Evolutionary conservation across 805 yeast genomes (phyloP).

Genomic region (Ogataea ramenticola): DNA sequence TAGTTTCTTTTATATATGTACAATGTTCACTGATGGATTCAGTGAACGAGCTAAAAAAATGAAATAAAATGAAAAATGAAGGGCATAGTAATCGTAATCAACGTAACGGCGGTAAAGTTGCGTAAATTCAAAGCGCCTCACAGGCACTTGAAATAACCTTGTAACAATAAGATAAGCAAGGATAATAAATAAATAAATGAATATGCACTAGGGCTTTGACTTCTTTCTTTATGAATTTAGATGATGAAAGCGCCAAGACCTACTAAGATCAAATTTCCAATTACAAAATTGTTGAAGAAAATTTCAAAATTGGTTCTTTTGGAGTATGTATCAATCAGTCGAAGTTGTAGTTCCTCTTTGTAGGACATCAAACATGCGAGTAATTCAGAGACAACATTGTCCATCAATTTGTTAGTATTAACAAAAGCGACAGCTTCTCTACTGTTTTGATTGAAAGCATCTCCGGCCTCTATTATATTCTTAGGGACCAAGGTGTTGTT

Average conservation of each 20-base stretch:
- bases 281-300: slow-evolving; percentile 30
- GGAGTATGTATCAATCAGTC: slow-evolving; percentile 22
- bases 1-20: not conserved
- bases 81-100: not conserved
- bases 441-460: slow-evolving; percentile 5
- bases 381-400: slow-evolving; percentile 21
- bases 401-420: slow-evolving; percentile 25
- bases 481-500: slow-evolving; percentile 8
- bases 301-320: slow-evolving; percentile 27
- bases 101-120: not conserved
- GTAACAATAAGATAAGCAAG: too few species aligned
- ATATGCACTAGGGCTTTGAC: too few species aligned
- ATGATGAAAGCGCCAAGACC: slow-evolving; percentile 31
- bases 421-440: slow-evolving; percentile 7
- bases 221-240: slow-evolving; percentile 3
- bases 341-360: slow-evolving; percentile 25
- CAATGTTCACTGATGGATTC: not conserved
- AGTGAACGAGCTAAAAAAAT: not conserved
- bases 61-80: not conserved
- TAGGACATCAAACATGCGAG: slow-evolving; percentile 21
- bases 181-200: too few species aligned
- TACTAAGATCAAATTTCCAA: slow-evolving; percentile 29
- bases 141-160: too few species aligned
- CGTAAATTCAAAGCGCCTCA: too few species aligned
- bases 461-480: not conserved